Conservation (phyloP, 2,329 filamentous ascomycete species). For the Aspergillus ustus region DNA sequence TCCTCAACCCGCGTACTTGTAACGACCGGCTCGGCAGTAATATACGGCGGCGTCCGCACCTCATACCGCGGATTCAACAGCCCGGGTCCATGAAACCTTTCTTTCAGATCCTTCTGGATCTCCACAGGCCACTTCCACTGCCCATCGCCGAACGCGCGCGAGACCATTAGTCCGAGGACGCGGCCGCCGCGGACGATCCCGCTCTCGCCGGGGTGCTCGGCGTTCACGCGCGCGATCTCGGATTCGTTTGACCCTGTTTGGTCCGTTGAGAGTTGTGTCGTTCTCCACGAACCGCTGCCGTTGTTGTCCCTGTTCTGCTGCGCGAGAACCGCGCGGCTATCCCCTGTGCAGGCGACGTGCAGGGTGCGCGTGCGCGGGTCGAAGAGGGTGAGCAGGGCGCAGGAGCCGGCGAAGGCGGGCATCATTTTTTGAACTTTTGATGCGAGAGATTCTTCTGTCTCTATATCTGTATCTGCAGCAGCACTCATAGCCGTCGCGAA, state of each 20-base stretch:
- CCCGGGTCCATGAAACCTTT: constrained; percentile 47
- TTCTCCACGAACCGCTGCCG: constrained; percentile 53
- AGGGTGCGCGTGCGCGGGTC: constrained; percentile 59
- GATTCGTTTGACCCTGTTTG: constrained; percentile 67
- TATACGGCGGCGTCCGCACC: constrained; percentile 63
- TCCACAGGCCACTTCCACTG: constrained; percentile 69
- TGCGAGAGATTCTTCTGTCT: constrained; percentile 23
- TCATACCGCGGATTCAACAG: constrained; percentile 42
- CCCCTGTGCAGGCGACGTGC: constrained; percentile 68
- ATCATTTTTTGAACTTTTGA: constrained; percentile 30
- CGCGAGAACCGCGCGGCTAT: constrained; percentile 70
- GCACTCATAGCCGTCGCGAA: constrained; percentile 27
- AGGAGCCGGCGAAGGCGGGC: constrained; percentile 59
- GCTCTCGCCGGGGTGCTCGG: constrained; percentile 66
- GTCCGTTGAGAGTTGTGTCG: constrained; percentile 63
- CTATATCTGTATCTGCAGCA: too few species aligned
- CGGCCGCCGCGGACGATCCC: constrained; percentile 63
- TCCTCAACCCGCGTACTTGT: constrained; percentile 59
- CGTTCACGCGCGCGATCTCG: constrained; percentile 60
- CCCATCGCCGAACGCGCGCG: constrained; percentile 70
- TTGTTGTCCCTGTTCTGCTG: constrained; percentile 18
- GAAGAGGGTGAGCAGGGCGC: constrained; percentile 66
- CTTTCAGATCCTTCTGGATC: constrained; percentile 47
- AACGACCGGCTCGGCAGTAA: constrained; percentile 69
- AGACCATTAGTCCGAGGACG: constrained; percentile 64